A percentile compares a stretch with the other conserved stretches of the same genome.
Evolutionary conservation across 2,329 filamentous ascomycete species (phyloP).

Genomic region (Alternaria triticimaculans): DNA sequence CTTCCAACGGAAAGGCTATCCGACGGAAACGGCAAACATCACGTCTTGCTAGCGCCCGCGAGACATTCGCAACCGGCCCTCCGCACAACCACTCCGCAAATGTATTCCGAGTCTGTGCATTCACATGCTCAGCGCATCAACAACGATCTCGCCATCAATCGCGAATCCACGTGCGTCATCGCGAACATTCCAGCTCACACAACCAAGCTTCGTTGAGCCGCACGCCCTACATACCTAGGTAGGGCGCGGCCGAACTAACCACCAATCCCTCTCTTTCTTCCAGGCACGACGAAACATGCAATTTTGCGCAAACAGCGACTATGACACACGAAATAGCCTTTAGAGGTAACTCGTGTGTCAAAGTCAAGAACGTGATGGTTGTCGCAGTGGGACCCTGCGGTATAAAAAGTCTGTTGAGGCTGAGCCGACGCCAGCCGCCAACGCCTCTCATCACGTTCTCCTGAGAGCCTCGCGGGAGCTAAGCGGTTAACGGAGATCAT

Average conservation of each 20-base stretch:
- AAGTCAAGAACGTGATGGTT: conserved; percentile 7
- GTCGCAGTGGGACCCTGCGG: conserved; percentile 14
- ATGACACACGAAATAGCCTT: conserved; percentile 35
- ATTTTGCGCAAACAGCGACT: conserved; percentile 13
- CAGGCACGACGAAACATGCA: conserved; percentile 19
- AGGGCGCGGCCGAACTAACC: conserved; percentile 4
- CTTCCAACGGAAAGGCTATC: not conserved
- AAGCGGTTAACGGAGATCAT: conserved; percentile 18
- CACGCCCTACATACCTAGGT: not conserved
- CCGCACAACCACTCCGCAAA: not conserved
- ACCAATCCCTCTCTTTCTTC: conserved; percentile 17
- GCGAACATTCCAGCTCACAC: conserved; percentile 6
- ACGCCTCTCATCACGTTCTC: not conserved
- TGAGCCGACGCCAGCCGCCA: conserved; percentile 19
- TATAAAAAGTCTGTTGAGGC: conserved; percentile 3
- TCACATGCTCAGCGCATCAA: not conserved
- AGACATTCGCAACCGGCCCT: not conserved
- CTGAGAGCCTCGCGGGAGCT: conserved; percentile 6
- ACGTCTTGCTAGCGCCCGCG: not conserved
- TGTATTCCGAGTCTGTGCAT: not conserved
- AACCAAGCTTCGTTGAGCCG: conserved; percentile 18
- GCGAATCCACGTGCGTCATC: conserved; percentile 11
- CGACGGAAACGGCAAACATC: not conserved
- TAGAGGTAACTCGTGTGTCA: conserved; percentile 32
- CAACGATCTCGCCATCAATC: not conserved